A percentile compares a stretch with the other conserved stretches of the same genome.
phyloP scores from a whole-genome alignment of 305 asterid species.

The Striga hermonthica region DNA sequence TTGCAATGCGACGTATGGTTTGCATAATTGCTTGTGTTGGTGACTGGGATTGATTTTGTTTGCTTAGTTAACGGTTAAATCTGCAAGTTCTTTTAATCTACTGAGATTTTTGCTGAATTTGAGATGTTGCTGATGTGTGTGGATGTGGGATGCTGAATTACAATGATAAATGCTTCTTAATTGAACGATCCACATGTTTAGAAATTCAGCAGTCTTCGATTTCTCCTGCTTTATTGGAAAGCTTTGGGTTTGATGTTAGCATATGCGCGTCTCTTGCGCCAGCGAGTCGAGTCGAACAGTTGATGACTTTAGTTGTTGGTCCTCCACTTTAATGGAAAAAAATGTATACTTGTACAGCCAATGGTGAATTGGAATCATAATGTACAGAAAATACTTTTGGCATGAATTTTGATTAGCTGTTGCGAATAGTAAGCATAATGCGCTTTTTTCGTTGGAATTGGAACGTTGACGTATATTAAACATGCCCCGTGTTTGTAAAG shows the following conservation, averaged over 20 bases:
- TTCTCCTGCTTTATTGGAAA: slow-evolving; percentile 13
- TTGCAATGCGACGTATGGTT: slow-evolving; percentile 13
- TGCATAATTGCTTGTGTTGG: slow-evolving; percentile 5
- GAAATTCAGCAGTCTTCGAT: neutral
- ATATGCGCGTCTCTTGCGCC: slow-evolving; percentile 8
- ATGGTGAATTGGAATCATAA: slow-evolving; percentile 26
- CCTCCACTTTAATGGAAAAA: too few relatives aligned
- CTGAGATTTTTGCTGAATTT: slow-evolving; percentile 11
- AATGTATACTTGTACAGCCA: neutral
- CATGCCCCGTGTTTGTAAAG: slow-evolving; percentile 34
- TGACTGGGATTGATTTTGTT: neutral
- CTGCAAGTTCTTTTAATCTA: slow-evolving; percentile 4
- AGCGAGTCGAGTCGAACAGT: too few relatives aligned
- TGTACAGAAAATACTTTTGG: slow-evolving; percentile 22
- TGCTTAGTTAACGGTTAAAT: neutral
- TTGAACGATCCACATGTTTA: neutral
- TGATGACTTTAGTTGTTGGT: too few relatives aligned
- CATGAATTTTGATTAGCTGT: slow-evolving; percentile 30
- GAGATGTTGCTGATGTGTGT: neutral
- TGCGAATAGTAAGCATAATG: slow-evolving; percentile 33
- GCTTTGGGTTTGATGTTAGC: slow-evolving; percentile 22
- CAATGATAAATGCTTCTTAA: neutral
- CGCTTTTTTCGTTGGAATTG: slow-evolving; percentile 27
- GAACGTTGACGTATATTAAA: slow-evolving; percentile 35
- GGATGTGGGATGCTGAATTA: neutral